A percentile compares a stretch with the other conserved stretches of the same genome.
These are phyloP conservation scores for Cucumis melo DNA, from an alignment of 306 rosid species.

Conservation along the genomic window DNA sequence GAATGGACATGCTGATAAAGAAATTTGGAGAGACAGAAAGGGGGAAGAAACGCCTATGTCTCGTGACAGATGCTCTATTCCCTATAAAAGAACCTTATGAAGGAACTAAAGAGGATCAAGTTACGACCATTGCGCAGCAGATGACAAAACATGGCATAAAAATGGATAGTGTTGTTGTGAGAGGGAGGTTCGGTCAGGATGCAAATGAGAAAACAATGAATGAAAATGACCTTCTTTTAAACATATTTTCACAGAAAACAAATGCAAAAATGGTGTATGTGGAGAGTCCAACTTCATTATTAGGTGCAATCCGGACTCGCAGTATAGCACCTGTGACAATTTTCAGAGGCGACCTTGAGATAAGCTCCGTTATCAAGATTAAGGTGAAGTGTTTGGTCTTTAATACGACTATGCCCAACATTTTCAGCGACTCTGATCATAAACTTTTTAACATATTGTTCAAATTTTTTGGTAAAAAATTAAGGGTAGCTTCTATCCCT, in stretches of 20 bases:
- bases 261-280: slow-evolving; percentile 52
- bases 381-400: slow-evolving; percentile 41
- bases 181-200: slow-evolving; percentile 40
- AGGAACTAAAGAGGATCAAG: slow-evolving; percentile 81
- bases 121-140: slow-evolving; percentile 53
- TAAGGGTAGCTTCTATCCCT: neutral
- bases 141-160: slow-evolving; percentile 62
- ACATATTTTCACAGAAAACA: slow-evolving; percentile 57
- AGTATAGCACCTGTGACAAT: slow-evolving; percentile 52
- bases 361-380: slow-evolving; percentile 52
- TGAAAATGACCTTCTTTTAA: slow-evolving; percentile 54
- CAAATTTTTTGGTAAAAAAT: neutral
- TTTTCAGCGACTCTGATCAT: neutral
- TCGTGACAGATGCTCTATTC: slow-evolving; percentile 61
- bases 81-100: slow-evolving; percentile 60
- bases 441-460: neutral
- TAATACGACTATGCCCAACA: neutral
- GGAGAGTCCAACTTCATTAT: slow-evolving; percentile 52
- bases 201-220: slow-evolving; percentile 36
- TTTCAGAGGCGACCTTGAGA: slow-evolving; percentile 78
- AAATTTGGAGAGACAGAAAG: slow-evolving; percentile 54
- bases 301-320: slow-evolving; percentile 72
- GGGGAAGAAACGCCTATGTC: slow-evolving; percentile 73
- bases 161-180: slow-evolving; percentile 68
- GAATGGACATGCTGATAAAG: slow-evolving; percentile 87